Evolutionary conservation across 176 grass and related monocot species (phyloP), one percentile per base, ranked within the genome.

Genomic region (Phragmites australis): DNA sequence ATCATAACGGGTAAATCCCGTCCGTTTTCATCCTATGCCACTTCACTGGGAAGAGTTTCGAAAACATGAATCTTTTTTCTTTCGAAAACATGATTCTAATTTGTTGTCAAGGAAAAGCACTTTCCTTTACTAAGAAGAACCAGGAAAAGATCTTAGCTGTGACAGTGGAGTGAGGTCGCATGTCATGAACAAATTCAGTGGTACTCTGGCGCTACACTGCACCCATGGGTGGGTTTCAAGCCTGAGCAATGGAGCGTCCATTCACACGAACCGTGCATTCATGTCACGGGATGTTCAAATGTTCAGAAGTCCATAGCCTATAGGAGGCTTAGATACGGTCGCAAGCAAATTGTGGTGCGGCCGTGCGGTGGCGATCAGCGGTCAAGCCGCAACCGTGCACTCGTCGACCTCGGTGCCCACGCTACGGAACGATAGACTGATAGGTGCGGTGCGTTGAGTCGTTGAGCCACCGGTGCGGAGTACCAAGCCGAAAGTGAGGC

Each of bases 321-420:
- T 11, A 47, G 16, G 4, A 42, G 19, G 59, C 25, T 19, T 74
- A 44, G 34, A 23, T 25, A 16, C 14, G 40, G 40, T 37, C 39
- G 49, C 62, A 27, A 49, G 8, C 30, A 42, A 73, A 25, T 6
- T 1, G 21, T 6, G 41, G 6, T 0, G 11, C n/a, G 22, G 13
- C 18, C 39, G 43, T 44, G 69, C 30, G 6, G 14, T 54, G 46
- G 32, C 2, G 2, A 70, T 9, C 52, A 73, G 27, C 6, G 15
- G 62, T 65, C 68, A 70, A 11, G n/a, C 70, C n/a, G 69, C 17
- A 13, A 25, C 31, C 71, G 31, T 54, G 71, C 71, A 25, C 30
- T n/a, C 29, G 30, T 2, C 70, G 29, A 12, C 30, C 11, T 50
- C 70, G 2, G 71, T 54, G 21, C 49, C 16, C 30, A 39, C 30